Base-by-base conservation (phyloP, 2,329 filamentous ascomycete species). In the Fusarium domesticum region DNA sequence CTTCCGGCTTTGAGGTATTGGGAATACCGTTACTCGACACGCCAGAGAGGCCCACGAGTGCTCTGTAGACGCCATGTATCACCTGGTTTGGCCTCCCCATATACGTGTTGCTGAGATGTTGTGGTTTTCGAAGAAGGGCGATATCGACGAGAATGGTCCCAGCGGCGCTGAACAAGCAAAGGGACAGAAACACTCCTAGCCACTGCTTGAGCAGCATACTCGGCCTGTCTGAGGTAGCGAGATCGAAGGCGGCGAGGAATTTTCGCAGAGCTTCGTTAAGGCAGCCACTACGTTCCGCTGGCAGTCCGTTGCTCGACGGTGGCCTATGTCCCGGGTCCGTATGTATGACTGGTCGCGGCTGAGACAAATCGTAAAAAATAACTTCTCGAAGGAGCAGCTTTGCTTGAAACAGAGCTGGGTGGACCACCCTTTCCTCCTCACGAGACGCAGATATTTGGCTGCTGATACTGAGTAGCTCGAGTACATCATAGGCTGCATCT, bases 131-230 rank as follows among this genome's bases (percentile, higher is more conserved):
- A 56, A 39, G 25, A 53, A 41, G 28, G 18, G 58, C 46, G 37
- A 76, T 64, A 43, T 79, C 75, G 14, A 73, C 64, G 5, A 81
- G 62, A 2, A 82, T 68, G 1, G 76, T 76, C 37, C 73, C 72
- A 16, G 75, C 70, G 19, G 77, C 67, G 56, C 77, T 81, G 54
- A 82, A 80, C n/a, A 82, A 74, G 58, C 78, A 80, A 15, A 82
- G 61, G 11, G 78, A 74, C 38, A 77, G 65, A 47, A 81, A 78
- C 4, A 72, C 59, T 2, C 78, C 74, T 14, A 80, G 59, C 72
- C 76, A 79, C 42, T 67, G 67, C 50, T 69, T 70, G 7, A 70
- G 64, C 18, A 68, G 67, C 17, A 70, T 59, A 5, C 64, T 60
- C n/a, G 63, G 61, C 23, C 63, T 64, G 18, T 67, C 64, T 43